Base-by-base conservation (phyloP, 2,329 filamentous ascomycete species). In the Diaporthe vexans region DNA sequence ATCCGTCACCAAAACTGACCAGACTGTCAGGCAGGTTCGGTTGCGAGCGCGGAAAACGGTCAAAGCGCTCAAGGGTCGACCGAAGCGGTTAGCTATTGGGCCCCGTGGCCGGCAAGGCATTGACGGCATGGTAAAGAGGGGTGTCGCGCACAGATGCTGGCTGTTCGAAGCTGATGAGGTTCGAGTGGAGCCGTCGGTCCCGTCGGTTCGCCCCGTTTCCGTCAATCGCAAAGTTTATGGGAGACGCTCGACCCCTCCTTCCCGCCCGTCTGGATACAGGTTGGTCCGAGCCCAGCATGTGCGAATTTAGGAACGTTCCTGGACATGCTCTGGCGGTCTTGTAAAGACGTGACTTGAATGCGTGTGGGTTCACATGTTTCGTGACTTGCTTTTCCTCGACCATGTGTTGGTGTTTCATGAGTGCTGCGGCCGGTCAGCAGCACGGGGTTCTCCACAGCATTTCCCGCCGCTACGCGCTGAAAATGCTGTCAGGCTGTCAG, bases 191-290 rank as follows among this genome's bases (percentile, higher is more conserved):
- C 67, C 74, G 48, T 43, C 68, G 56, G 40, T 75, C 71, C 54
- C 51, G 71, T 71, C 74, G 74, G 74, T 69, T 75, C 74, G 74
- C 74, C 74, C 74, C 74, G 74, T 58, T 35, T 75, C 74, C 74
- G 73, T 65, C 37, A 70, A 52, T 58, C 57, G 61, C 46, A 54
- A 61, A 58, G 43, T 54, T 63, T 63, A 29, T 40, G 43, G 57
- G 19, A 48, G 11, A 63, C 70, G 57, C 35, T 72, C 70, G 70
- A 54, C 59, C 57, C 70, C 63, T 63, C 40, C 35, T 43, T 33
- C 40, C 70, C 70, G 58, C 59, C 57, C 29, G 57, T 59, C 70
- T 72, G 70, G 70, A 46, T 54, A 72, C 54, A 51, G 57, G 58
- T 9, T 72, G 70, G 70, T n/a, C 57, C 48, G 57, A 63, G 70